phyloP scores from a whole-genome alignment of 345 rosid genomes.

The Eucalyptus regnans region DNA sequence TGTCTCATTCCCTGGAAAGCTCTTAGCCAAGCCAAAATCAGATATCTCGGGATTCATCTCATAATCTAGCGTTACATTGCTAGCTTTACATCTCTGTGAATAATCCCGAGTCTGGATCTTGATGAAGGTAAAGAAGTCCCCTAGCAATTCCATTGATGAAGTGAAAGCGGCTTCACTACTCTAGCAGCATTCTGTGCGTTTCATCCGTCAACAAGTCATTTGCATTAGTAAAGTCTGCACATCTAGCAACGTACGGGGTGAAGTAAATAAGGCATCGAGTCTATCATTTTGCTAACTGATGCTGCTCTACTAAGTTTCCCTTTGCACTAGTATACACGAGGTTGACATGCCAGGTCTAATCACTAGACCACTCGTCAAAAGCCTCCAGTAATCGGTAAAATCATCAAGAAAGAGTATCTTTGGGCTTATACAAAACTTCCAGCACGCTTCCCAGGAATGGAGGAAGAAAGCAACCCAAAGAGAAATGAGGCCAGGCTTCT shows the following conservation, averaged over 20 bases:
- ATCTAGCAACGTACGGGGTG: background rate
- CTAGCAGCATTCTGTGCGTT: background rate
- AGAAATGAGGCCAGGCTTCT: conserved; percentile 16
- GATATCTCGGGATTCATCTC: background rate
- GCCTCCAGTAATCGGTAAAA: background rate
- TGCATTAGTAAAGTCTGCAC: background rate
- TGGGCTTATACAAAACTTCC: background rate
- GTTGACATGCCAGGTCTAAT: background rate
- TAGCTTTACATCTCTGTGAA: background rate
- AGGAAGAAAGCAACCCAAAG: conserved; percentile 3
- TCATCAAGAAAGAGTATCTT: background rate
- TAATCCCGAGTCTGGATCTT: background rate
- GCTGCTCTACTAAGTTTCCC: background rate
- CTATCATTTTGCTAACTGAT: background rate
- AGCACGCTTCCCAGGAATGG: background rate
- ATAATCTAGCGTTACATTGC: background rate
- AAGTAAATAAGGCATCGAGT: background rate
- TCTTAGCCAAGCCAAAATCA: conserved; percentile 7
- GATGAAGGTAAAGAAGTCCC: background rate
- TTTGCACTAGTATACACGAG: background rate
- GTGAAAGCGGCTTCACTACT: background rate
- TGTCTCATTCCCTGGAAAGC: conserved; percentile 8
- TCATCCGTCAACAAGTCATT: background rate
- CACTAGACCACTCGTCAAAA: background rate
- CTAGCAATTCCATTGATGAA: background rate